These are phyloP conservation scores for Stagonosporopsis cucurbitacearum DNA, from an alignment of 2,329 filamentous ascomycete species.

Conservation along the genomic window DNA sequence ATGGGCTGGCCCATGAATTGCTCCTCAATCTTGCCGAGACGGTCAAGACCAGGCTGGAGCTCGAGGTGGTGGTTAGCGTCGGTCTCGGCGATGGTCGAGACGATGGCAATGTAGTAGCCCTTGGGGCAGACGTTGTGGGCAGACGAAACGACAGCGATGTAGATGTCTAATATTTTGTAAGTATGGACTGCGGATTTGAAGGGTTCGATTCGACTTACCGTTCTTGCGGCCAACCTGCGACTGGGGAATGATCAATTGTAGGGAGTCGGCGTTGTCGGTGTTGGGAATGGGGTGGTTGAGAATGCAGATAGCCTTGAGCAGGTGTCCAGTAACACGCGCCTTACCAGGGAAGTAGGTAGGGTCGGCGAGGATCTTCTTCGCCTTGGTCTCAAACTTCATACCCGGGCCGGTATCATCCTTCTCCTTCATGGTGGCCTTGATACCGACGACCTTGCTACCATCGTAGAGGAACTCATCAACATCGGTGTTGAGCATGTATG, in stretches of 20 bases:
- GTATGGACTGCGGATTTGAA: background rate
- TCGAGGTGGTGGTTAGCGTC: constrained; percentile 94
- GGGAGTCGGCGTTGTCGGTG: constrained; percentile 86
- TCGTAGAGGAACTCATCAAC: constrained; percentile 91
- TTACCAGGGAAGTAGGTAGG: constrained; percentile 96
- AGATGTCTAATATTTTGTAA: constrained; percentile 71
- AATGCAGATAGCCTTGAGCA: constrained; percentile 96
- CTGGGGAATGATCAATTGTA: constrained; percentile 96
- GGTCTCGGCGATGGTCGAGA: constrained; percentile 94
- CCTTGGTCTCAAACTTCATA: constrained; percentile 96
- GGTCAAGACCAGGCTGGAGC: constrained; percentile 88
- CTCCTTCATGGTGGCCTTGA: constrained; percentile 96
- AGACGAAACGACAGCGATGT: constrained; percentile 93
- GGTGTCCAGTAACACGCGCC: constrained; percentile 83
- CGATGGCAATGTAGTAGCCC: constrained; percentile 98
- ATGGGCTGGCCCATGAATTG: constrained; percentile 95
- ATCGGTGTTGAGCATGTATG: constrained; percentile 98
- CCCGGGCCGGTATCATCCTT: constrained; percentile 73
- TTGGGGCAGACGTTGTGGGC: constrained; percentile 98
- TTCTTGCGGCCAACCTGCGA: constrained; percentile 97
- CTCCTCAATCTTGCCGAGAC: constrained; percentile 92
- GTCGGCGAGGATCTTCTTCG: constrained; percentile 93
- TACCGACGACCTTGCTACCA: constrained; percentile 83
- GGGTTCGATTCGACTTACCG: constrained; percentile 62
- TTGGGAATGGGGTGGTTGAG: constrained; percentile 92